Conservation (phyloP, 2,329 filamentous ascomycete species). For the Stromatinia cepivora region DNA sequence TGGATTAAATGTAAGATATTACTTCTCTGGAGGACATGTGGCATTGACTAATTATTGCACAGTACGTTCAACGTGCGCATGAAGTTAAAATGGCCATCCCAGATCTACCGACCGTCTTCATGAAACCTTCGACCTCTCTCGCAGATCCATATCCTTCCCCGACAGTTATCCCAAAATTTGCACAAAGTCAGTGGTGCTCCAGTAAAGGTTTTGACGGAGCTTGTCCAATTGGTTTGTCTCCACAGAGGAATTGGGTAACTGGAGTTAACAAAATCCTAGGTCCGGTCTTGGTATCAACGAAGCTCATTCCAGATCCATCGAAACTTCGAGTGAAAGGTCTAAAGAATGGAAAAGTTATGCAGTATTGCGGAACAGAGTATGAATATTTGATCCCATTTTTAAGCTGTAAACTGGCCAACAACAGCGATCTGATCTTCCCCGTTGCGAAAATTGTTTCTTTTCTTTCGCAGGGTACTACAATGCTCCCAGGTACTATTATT, state of each 20-base stretch:
- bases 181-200: conserved; percentile 52
- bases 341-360: conserved; percentile 51
- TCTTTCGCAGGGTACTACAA: conserved; percentile 46
- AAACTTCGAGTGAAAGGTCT: conserved; percentile 46
- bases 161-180: conserved; percentile 49
- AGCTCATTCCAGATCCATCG: conserved; percentile 46
- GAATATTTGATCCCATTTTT: conserved; percentile 7
- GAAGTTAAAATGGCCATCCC: conserved; percentile 49
- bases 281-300: conserved; percentile 51
- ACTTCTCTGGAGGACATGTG: neutral
- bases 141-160: conserved; percentile 41
- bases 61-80: conserved; percentile 49
- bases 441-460: conserved; percentile 48
- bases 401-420: conserved; percentile 3
- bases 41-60: neutral
- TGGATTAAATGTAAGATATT: conserved; percentile 48
- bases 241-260: neutral
- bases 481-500: conserved; percentile 47
- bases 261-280: conserved; percentile 38
- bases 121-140: conserved; percentile 36
- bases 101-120: conserved; percentile 44
- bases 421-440: conserved; percentile 49
- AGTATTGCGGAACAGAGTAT: conserved; percentile 47
- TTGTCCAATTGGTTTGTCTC: conserved; percentile 47
- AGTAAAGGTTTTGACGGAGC: conserved; percentile 53